Evolutionary conservation across 331 rosid species (phyloP), one percentile per base, ranked within the genome.

Genomic region (Acacia concinna): DNA sequence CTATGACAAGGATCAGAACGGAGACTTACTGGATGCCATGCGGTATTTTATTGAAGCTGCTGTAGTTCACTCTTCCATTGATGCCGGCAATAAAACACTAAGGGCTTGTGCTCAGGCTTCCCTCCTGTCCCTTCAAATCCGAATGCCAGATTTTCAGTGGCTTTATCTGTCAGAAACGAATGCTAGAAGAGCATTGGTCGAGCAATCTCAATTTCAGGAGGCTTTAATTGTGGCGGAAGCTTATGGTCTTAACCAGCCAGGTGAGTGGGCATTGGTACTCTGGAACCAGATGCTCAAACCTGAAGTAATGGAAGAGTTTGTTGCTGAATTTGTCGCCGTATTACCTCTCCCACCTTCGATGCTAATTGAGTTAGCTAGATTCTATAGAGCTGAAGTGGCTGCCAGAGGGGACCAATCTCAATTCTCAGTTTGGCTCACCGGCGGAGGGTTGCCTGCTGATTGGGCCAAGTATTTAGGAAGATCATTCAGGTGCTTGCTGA

Each of bases 201-300:
- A 95, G 80, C 99, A 95, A 74, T 90, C 96, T 67, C 95, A 97
- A 75, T 95, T 95, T 76, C 99, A 90, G 79, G 99, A 95, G 87
- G 98, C 98, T 67, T 84, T 95, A 78, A 91, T 93, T 76, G 97
- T 95, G 70, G 97, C 98, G 49, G 99, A 95, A 89, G 99, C 99
- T 64, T 95, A 95, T 88, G 91, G 87, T 68, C 94, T 95, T 77
- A 92, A 95, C 90, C 99, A 95, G 81, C 94, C 97, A 17, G 86
- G 98, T 40, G 99, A 95, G 85, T 95, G 99, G 98, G 94, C 99
- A 57, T 82, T 95, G 84, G 99, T 93, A 51, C 95, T 95, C 63
- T 95, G 99, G 99, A 89, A 89, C 84, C 98, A 91, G 85, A 95
- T 95, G 99, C 91, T 95, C 79, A 95, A 93, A 82, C 99, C 99